phyloP scores from a whole-genome alignment of 2,329 filamentous ascomycete genomes.

The Rutstroemia sp. region DNA sequence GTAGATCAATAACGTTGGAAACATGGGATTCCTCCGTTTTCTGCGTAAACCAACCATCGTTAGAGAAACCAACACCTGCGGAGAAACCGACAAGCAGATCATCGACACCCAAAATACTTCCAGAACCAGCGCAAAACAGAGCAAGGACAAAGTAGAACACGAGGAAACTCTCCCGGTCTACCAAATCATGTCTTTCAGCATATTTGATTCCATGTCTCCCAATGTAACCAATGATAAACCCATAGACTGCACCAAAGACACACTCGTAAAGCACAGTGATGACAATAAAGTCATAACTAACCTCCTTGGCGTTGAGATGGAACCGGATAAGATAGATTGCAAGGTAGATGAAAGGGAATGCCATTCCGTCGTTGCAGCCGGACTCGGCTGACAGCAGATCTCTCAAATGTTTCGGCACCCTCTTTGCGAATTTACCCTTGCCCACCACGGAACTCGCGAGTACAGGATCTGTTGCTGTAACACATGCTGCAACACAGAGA shows the following conservation, averaged over 20 bases:
- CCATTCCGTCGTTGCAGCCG: slow-evolving; percentile 99
- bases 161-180: slow-evolving; percentile 94
- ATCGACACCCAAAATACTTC: slow-evolving; percentile 84
- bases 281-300: slow-evolving; percentile 82
- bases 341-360: slow-evolving; percentile 94
- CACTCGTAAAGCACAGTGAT: slow-evolving; percentile 92
- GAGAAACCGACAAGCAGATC: slow-evolving; percentile 92
- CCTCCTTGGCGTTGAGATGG: slow-evolving; percentile 56
- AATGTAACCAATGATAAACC: slow-evolving; percentile 80
- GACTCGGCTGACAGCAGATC: slow-evolving; percentile 94
- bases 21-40: slow-evolving; percentile 98
- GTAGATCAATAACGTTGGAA: slow-evolving; percentile 95
- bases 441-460: slow-evolving; percentile 95
- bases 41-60: slow-evolving; percentile 97
- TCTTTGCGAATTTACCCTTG: slow-evolving; percentile 97
- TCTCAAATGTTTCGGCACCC: slow-evolving; percentile 93
- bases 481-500: slow-evolving; percentile 80
- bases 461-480: slow-evolving; percentile 95
- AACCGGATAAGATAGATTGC: slow-evolving; percentile 85
- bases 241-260: slow-evolving; percentile 83
- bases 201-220: slow-evolving; percentile 85
- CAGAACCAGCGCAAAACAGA: slow-evolving; percentile 86
- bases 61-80: slow-evolving; percentile 96
- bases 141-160: slow-evolving; percentile 98
- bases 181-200: slow-evolving; percentile 76